These are phyloP conservation scores for Cyclocybe aegerita DNA, from an alignment of 768 basidiomycete genomes.

Conservation along the genomic window DNA sequence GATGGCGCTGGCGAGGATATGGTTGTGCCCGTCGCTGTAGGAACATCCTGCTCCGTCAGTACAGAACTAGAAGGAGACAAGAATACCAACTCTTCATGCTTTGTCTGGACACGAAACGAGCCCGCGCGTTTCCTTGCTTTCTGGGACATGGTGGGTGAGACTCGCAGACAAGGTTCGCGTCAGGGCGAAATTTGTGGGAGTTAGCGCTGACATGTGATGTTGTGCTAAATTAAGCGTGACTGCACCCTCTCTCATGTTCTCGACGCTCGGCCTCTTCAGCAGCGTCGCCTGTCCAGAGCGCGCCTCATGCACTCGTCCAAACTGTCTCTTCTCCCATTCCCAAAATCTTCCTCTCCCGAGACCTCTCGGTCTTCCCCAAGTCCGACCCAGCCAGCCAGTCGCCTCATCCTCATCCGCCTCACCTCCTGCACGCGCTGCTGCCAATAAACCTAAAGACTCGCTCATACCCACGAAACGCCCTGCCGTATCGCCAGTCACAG, in stretches of 20 bases:
- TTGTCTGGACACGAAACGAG: constrained; percentile 5
- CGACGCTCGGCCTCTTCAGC: constrained; percentile 56
- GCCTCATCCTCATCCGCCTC: constrained; percentile 4
- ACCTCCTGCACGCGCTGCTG: constrained; percentile 4
- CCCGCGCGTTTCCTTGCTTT: constrained; percentile 14
- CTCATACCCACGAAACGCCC: constrained; percentile 56
- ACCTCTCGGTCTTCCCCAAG: constrained; percentile 20
- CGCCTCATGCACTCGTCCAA: constrained; percentile 42
- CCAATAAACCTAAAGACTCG: constrained; percentile 18
- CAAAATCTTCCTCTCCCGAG: constrained; percentile 32
- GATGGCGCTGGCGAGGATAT: constrained; percentile 65
- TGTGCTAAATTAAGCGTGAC: constrained; percentile 8
- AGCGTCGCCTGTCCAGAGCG: constrained; percentile 58
- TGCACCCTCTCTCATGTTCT: constrained; percentile 52
- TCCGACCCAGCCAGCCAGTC: constrained; percentile 18
- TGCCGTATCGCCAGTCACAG: constrained; percentile 30
- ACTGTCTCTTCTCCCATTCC: constrained; percentile 71
- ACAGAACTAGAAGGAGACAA: no score
- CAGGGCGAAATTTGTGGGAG: constrained; percentile 8
- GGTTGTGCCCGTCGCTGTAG: constrained; percentile 50
- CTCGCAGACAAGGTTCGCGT: background rate
- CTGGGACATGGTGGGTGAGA: background rate
- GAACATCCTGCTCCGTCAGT: background rate
- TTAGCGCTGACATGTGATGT: background rate
- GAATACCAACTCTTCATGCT: no score